These are phyloP conservation scores for Aspergillus brunneoviolaceus DNA, from an alignment of 2,329 filamentous ascomycete species.

Conservation along the genomic window DNA sequence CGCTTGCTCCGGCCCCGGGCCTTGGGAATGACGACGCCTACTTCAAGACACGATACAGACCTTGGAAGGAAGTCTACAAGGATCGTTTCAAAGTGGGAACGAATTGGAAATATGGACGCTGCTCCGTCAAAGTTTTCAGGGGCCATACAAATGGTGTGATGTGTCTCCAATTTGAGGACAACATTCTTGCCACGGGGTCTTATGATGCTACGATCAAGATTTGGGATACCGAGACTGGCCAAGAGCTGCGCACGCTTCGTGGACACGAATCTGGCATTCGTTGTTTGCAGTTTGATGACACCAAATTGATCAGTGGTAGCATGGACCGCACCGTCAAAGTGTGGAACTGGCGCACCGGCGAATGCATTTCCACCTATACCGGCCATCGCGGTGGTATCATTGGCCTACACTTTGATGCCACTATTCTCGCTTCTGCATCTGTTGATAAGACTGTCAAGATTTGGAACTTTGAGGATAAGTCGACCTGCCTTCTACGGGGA, in stretches of 20 bases:
- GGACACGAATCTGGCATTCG: constrained; percentile 84
- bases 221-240: constrained; percentile 87
- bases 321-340: constrained; percentile 85
- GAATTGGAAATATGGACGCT: constrained; percentile 96
- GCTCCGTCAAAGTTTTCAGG: constrained; percentile 76
- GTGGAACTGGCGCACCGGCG: constrained; percentile 95
- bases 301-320: constrained; percentile 85
- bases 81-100: constrained; percentile 93
- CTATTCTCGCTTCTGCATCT: constrained; percentile 82
- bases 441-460: constrained; percentile 88
- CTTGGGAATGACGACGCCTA: constrained; percentile 46
- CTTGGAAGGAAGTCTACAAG: constrained; percentile 97
- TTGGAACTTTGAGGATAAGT: constrained; percentile 85
- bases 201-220: constrained; percentile 96
- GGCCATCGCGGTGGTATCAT: constrained; percentile 82
- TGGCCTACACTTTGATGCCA: constrained; percentile 80
- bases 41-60: constrained; percentile 57
- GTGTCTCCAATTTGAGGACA: constrained; percentile 79
- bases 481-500: constrained; percentile 75
- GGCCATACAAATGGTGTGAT: constrained; percentile 87
- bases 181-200: constrained; percentile 86
- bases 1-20: constrained; percentile 17
- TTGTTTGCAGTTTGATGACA: constrained; percentile 88
- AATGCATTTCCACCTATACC: constrained; percentile 76
- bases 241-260: constrained; percentile 77